Base-by-base conservation (phyloP, 2,329 filamentous ascomycete genomes). In the Colletotrichum lentis region DNA sequence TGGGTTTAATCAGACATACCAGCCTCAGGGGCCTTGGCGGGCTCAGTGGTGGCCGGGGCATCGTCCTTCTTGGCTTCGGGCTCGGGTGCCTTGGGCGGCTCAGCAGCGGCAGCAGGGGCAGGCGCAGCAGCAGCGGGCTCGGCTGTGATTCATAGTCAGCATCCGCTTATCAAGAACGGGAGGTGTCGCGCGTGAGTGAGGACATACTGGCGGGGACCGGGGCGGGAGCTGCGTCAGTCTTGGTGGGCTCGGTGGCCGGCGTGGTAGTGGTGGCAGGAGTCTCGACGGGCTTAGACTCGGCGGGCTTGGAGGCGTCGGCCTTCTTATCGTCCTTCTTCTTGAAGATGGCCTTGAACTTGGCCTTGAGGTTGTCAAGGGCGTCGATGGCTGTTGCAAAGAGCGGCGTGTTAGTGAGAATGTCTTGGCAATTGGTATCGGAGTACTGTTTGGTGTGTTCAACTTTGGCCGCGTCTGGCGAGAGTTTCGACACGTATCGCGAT, bases 321-420 rank as follows among this genome's bases (percentile, higher is more conserved):
- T 78, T 78, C 72, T 81, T 76, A 53, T 78, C 73, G 49, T 69
- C 61, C 78, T 80, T 83, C 77, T 83, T 84, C 77, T 82, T 84
- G 79, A 86, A 84, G 76, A 80, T 77, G 71, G 79, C 77, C 81
- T 83, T 84, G 74, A 88, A 75, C 83, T 86, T 87, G 74, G 77
- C 79, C 82, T 84, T 86, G 72, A 87, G 72, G 78, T 86, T 86
- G 74, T 84, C 82, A 69, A 87, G 77, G 41, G 84, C 83, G 71
- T 81, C 78, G 57, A 80, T 76, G 62, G 85, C 85, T 87, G 71
- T 39, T 53, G 55, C 22, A 50, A 44, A 37, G 58, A 22, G 63
- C 74, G 46, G 35, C 54, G 44, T 55, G 56, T 69, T 52, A 69
- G 62, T 44, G 43, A 24, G 12, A 20, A 24, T 49, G 35, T 37